phyloP scores from a whole-genome alignment of 805 yeast genomes.

The Saturnispora gosingensis region DNA sequence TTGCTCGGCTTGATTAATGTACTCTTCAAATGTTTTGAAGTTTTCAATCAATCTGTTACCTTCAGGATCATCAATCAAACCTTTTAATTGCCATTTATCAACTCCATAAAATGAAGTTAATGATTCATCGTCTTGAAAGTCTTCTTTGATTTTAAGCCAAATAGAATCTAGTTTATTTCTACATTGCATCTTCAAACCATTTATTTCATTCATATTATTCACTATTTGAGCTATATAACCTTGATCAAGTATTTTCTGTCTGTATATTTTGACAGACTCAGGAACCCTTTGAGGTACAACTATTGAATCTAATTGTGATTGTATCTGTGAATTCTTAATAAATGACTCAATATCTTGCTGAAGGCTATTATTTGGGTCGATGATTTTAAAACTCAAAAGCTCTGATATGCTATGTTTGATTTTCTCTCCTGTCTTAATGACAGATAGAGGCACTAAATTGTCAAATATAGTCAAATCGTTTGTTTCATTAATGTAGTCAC shows the following conservation, averaged over 20 bases:
- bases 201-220: slow-evolving; percentile 37
- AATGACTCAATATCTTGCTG: slow-evolving; percentile 35
- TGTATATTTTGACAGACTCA: slow-evolving; percentile 43
- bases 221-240: slow-evolving; percentile 45
- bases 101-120: slow-evolving; percentile 45
- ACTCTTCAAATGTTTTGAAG: slow-evolving; percentile 36
- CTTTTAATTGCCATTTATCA: slow-evolving; percentile 42
- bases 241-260: slow-evolving; percentile 39
- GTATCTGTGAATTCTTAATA: slow-evolving; percentile 42
- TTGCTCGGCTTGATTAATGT: slow-evolving; percentile 45
- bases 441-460: slow-evolving; percentile 56
- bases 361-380: slow-evolving; percentile 38
- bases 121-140: slow-evolving; percentile 45
- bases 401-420: slow-evolving; percentile 38
- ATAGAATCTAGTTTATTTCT: slow-evolving; percentile 37
- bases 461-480: slow-evolving; percentile 33
- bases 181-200: slow-evolving; percentile 33
- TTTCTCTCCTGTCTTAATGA: slow-evolving; percentile 58
- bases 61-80: slow-evolving; percentile 37
- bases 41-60: slow-evolving; percentile 28
- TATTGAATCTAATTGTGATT: slow-evolving; percentile 53
- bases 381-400: slow-evolving; percentile 3
- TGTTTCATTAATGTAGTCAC: slow-evolving; percentile 16
- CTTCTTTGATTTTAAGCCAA: slow-evolving; percentile 37
- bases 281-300: slow-evolving; percentile 54